These are phyloP conservation scores for Aspergillus baeticus DNA, from an alignment of 495 filamentous ascomycete genomes.

Conservation along the genomic window DNA sequence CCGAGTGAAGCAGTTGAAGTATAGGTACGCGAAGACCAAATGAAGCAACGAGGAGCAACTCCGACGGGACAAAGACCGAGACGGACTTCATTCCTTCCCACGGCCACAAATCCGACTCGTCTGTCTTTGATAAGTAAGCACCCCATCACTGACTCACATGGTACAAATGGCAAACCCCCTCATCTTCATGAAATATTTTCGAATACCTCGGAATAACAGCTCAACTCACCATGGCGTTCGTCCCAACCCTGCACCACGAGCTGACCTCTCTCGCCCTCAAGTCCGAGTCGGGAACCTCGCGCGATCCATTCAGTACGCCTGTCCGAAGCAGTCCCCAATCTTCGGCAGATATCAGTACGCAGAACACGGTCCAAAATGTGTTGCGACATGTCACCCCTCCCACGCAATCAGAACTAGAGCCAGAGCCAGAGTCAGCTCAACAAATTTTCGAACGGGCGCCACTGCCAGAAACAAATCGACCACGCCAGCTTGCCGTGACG, in stretches of 20 bases:
- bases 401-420: background rate
- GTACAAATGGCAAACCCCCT: background rate
- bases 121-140: background rate
- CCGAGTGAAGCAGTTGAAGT: no score
- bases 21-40: no score
- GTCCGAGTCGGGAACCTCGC: background rate
- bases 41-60: no score
- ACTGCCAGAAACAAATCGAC: conserved; percentile 14
- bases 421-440: conserved; percentile 13
- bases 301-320: background rate
- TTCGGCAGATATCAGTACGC: background rate
- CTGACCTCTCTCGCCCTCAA: background rate
- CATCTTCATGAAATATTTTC: background rate
- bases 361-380: background rate
- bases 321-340: background rate
- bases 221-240: background rate
- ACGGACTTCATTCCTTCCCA: no score
- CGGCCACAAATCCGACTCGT: background rate
- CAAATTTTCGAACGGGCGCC: conserved; percentile 24
- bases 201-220: background rate
- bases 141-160: background rate
- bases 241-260: conserved; percentile 5
- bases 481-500: conserved; percentile 21
- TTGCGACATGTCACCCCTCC: background rate
- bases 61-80: no score